A percentile compares a stretch with the other conserved stretches of the same genome.
Conservation (phyloP, 1,284 basidiomycete species). For the Takashimella koratensis region DNA sequence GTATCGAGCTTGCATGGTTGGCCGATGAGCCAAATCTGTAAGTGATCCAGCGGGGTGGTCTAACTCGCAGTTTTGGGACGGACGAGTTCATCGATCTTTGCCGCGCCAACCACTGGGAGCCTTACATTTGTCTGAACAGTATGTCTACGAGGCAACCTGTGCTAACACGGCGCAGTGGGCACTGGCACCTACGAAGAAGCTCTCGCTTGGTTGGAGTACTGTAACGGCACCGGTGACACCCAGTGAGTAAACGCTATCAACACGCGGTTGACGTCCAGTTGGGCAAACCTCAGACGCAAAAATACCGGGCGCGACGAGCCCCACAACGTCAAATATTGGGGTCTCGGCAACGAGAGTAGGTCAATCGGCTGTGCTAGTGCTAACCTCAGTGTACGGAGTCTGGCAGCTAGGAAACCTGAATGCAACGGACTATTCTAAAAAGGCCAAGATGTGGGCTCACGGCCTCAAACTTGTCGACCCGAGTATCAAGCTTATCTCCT, state of each 20-base stretch:
- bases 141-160: constrained; percentile 3
- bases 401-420: constrained; percentile 66
- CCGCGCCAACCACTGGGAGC: constrained; percentile 50
- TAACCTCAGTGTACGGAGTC: constrained; percentile 55
- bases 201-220: constrained; percentile 65
- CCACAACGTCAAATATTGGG: constrained; percentile 55
- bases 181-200: constrained; percentile 62
- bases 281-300: constrained; percentile 59
- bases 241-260: constrained; percentile 19
- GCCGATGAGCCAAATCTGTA: constrained; percentile 59
- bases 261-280: constrained; percentile 52
- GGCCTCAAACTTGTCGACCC: constrained; percentile 61
- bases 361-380: background rate
- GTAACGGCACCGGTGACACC: constrained; percentile 54
- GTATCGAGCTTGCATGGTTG: constrained; percentile 63
- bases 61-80: constrained; percentile 55
- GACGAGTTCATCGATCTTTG: constrained; percentile 53
- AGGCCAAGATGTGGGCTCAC: constrained; percentile 63
- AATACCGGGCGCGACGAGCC: constrained; percentile 60
- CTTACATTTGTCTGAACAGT: constrained; percentile 62
- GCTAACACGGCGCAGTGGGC: constrained; percentile 49
- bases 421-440: constrained; percentile 58
- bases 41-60: background rate
- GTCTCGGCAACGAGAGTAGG: constrained; percentile 50
- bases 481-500: constrained; percentile 58